phyloP scores from a whole-genome alignment of 805 yeast genomes.

The Wickerhamiella qilinensis region DNA sequence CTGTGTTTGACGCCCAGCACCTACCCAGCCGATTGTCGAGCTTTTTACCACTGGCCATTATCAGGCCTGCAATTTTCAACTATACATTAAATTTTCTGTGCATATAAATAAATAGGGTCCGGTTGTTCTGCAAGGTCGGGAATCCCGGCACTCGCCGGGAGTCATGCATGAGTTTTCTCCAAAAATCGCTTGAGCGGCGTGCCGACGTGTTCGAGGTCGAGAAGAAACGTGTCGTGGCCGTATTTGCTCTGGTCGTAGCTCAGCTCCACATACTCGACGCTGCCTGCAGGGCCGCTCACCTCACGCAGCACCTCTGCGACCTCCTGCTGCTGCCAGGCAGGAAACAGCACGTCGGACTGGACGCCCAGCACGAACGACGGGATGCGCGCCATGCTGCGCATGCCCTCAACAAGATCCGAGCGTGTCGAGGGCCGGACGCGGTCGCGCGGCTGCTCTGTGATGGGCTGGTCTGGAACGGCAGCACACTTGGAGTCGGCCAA shows the following conservation, averaged over 20 bases:
- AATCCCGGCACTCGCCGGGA: too few species aligned
- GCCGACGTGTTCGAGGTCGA: conserved; percentile 69
- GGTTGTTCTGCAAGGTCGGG: too few species aligned
- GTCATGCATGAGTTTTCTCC: too few species aligned
- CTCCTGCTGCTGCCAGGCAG: conserved; percentile 88
- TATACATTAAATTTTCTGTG: too few species aligned
- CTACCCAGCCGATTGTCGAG: too few species aligned
- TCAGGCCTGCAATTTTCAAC: too few species aligned
- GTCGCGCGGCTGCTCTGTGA: conserved; percentile 32
- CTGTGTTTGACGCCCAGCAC: too few species aligned
- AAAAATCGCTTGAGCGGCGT: conserved; percentile 54
- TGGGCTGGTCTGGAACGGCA: conserved; percentile 35
- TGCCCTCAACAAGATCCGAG: conserved; percentile 49
- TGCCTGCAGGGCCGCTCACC: conserved; percentile 17
- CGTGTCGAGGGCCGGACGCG: conserved; percentile 21
- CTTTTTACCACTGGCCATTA: too few species aligned
- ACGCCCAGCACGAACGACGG: conserved; percentile 74
- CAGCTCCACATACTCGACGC: conserved; percentile 52
- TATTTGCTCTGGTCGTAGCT: conserved; percentile 61
- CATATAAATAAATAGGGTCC: too few species aligned
- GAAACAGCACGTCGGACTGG: conserved; percentile 82
- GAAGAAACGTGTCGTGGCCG: conserved; percentile 83
- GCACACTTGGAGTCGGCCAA: conserved; percentile 10
- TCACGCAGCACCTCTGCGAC: conserved; percentile 39
- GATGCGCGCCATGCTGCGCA: conserved; percentile 43